Evolutionary conservation across 768 basidiomycete species (phyloP).

Genomic region (Suillus brevipes): DNA sequence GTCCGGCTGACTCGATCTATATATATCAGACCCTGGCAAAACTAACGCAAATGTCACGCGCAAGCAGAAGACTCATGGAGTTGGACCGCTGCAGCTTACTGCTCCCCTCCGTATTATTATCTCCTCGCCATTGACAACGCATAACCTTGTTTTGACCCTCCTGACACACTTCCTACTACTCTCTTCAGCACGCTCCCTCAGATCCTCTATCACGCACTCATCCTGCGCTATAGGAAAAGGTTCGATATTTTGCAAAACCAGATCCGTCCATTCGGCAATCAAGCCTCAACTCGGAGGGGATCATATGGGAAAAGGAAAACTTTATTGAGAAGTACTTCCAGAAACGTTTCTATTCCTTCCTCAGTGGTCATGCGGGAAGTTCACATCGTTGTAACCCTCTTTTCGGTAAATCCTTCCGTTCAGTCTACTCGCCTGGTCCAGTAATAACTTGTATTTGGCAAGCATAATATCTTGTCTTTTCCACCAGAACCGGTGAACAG

Average conservation of each 20-base stretch:
- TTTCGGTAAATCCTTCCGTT: slow-evolving; percentile 35
- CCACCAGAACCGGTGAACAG: neutral
- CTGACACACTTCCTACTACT: slow-evolving; percentile 44
- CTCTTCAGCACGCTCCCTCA: slow-evolving; percentile 57
- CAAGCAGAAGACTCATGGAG: neutral
- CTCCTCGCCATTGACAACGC: slow-evolving; percentile 38
- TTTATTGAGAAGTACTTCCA: slow-evolving; percentile 37
- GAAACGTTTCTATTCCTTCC: slow-evolving; percentile 21
- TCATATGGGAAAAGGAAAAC: slow-evolving; percentile 36
- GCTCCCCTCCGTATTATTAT: slow-evolving; percentile 32
- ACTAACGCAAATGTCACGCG: slow-evolving; percentile 30
- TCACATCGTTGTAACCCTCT: slow-evolving; percentile 38
- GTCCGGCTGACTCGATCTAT: slow-evolving; percentile 44
- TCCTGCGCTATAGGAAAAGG: slow-evolving; percentile 57
- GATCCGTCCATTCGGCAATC: slow-evolving; percentile 38
- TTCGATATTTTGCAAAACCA: slow-evolving; percentile 57
- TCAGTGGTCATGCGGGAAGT: slow-evolving; percentile 38
- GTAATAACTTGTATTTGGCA: neutral
- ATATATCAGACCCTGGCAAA: slow-evolving; percentile 33
- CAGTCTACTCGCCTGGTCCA: neutral
- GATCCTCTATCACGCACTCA: slow-evolving; percentile 62
- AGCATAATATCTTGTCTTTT: neutral
- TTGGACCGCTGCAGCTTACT: slow-evolving; percentile 35
- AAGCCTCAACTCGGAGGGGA: slow-evolving; percentile 27
- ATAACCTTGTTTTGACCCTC: slow-evolving; percentile 41